Evolutionary conservation across 306 rosid genomes (phyloP).

Genomic region (Pyrus bretschneideri): DNA sequence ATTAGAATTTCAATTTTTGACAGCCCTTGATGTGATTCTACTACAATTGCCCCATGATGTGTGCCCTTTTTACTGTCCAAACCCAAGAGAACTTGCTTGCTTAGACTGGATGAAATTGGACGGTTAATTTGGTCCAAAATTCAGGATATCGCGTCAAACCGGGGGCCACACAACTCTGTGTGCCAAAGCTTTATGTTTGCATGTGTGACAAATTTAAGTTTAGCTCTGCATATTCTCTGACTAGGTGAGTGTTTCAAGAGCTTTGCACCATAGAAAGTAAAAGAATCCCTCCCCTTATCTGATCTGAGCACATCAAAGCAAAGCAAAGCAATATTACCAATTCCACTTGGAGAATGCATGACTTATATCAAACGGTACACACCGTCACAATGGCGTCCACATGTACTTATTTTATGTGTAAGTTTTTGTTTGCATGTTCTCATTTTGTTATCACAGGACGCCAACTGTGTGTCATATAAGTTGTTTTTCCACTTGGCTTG

Average conservation of each 20-base stretch:
- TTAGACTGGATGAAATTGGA: background rate
- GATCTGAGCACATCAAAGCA: background rate
- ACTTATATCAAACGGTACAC: background rate
- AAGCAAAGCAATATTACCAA: slow-evolving; percentile 6
- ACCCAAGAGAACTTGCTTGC: background rate
- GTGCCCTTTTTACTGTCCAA: background rate
- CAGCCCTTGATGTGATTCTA: background rate
- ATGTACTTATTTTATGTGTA: background rate
- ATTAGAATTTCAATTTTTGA: background rate
- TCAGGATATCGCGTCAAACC: background rate
- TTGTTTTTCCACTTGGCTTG: slow-evolving; percentile 12
- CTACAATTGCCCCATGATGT: background rate
- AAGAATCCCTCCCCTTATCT: slow-evolving; percentile 1
- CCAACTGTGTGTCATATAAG: background rate
- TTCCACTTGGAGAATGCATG: background rate
- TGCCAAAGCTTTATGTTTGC: background rate
- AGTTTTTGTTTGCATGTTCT: background rate
- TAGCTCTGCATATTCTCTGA: slow-evolving; percentile 21
- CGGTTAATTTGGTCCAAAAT: background rate
- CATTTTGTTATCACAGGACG: background rate
- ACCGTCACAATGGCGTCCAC: background rate
- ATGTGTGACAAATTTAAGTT: slow-evolving; percentile 35
- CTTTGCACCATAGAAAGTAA: slow-evolving; percentile 14
- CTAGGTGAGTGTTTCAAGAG: slow-evolving; percentile 13
- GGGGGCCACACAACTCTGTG: background rate